Percentiles rank a stretch among this genome's conserved stretches.
These are phyloP conservation scores for Verticillium alfalfae DNA, from an alignment of 2,329 filamentous ascomycete species.

Conservation along the genomic window DNA sequence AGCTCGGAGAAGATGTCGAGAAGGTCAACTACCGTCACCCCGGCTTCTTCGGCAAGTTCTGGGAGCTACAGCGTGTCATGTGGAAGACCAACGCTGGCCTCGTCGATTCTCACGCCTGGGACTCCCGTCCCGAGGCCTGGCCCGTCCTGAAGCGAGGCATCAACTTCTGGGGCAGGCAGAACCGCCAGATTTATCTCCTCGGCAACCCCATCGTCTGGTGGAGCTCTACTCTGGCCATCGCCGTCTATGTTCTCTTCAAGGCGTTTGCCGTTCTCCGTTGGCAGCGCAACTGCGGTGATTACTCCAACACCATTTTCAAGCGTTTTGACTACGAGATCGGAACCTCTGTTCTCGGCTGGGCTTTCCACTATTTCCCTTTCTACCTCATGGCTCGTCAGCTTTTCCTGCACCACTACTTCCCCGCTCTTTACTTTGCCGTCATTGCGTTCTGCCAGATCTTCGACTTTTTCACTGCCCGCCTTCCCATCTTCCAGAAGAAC, in stretches of 20 bases:
- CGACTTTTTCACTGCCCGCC: conserved; percentile 75
- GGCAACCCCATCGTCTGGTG: conserved; percentile 96
- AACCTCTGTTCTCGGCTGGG: conserved; percentile 86
- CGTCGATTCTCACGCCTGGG: conserved; percentile 95
- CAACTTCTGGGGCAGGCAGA: conserved; percentile 96
- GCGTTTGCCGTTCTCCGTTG: conserved; percentile 81
- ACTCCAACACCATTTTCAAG: conserved; percentile 77
- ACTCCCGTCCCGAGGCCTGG: conserved; percentile 91
- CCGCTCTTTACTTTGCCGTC: conserved; percentile 91
- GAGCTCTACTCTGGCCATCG: conserved; percentile 73
- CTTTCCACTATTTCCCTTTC: conserved; percentile 98
- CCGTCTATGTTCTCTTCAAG: conserved; percentile 78
- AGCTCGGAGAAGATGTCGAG: conserved; percentile 69
- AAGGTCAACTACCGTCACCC: conserved; percentile 95
- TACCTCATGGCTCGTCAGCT: conserved; percentile 97
- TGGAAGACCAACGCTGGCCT: conserved; percentile 97
- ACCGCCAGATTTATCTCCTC: conserved; percentile 93
- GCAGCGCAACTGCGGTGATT: conserved; percentile 91
- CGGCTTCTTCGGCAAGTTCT: conserved; percentile 96
- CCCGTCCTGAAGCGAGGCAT: conserved; percentile 88
- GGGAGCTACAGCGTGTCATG: conserved; percentile 96
- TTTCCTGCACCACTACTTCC: conserved; percentile 98
- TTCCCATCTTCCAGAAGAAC: conserved; percentile 61
- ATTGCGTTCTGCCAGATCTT: conserved; percentile 84
- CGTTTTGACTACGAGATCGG: conserved; percentile 98